A percentile compares a stretch with the other conserved stretches of the same genome.
Conservation (phyloP, 768 basidiomycete genomes). For the Coprinopsis strossmayeri region DNA sequence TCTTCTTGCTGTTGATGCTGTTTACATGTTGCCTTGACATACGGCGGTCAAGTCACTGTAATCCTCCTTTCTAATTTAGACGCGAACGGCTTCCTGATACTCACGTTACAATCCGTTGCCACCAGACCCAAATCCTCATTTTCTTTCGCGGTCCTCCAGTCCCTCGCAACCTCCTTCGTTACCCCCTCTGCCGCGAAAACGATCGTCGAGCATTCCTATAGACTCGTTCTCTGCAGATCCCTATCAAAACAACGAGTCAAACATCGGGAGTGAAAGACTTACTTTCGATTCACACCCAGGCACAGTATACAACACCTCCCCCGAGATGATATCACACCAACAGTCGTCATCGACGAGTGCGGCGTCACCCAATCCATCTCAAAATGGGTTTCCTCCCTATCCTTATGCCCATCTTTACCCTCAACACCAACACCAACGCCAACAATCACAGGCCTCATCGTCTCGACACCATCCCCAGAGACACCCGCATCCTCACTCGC, state of each 20-base stretch:
- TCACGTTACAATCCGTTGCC: background rate
- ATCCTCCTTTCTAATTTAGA: background rate
- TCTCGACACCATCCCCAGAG: background rate
- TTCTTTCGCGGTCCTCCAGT: background rate
- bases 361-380: background rate
- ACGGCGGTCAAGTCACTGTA: no score
- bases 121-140: background rate
- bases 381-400: slow-evolving; percentile 4
- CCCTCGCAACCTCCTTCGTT: background rate
- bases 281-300: background rate
- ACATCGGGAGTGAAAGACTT: background rate
- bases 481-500: slow-evolving; percentile 1
- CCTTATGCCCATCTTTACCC: slow-evolving; percentile 8
- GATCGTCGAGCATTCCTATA: background rate
- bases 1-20: background rate
- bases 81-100: background rate
- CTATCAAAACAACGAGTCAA: background rate
- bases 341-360: background rate
- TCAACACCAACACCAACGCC: background rate
- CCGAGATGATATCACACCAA: slow-evolving; percentile 1
- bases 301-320: background rate
- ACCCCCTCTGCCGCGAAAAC: background rate
- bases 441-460: background rate
- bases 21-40: no score
- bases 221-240: background rate